A percentile compares a stretch with the other conserved stretches of the same genome.
These are phyloP conservation scores for Mortierella polycephala DNA, from an alignment of 371 early-diverging fungal genomes.

Conservation along the genomic window DNA sequence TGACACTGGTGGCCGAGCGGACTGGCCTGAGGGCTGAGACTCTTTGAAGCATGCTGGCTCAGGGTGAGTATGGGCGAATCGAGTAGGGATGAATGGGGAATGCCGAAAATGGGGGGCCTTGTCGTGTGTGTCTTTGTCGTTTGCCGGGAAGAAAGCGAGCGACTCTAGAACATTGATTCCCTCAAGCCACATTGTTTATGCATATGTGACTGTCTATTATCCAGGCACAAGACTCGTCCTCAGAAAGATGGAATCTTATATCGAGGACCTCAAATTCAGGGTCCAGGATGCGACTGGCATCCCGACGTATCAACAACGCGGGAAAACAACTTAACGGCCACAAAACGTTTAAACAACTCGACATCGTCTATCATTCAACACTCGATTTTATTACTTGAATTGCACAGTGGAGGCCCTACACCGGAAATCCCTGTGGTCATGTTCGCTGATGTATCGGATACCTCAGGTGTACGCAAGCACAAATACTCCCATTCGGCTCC, in stretches of 20 bases:
- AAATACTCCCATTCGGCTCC: background rate
- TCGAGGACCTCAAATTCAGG: too few relatives aligned
- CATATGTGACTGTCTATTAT: background rate
- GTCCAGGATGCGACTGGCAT: too few relatives aligned
- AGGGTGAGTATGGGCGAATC: slow-evolving; percentile 3
- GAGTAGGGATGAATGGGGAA: background rate
- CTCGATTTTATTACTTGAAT: too few relatives aligned
- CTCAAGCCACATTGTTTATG: slow-evolving; percentile 44
- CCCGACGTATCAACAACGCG: too few relatives aligned
- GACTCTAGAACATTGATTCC: background rate
- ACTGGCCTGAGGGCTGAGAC: slow-evolving; percentile 29
- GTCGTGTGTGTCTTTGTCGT: background rate
- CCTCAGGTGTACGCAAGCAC: slow-evolving; percentile 2
- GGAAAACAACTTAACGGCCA: too few relatives aligned
- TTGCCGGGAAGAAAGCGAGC: background rate
- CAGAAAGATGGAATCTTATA: too few relatives aligned
- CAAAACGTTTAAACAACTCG: too few relatives aligned
- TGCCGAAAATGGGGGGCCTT: background rate
- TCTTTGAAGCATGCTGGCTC: slow-evolving; percentile 43
- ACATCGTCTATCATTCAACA: too few relatives aligned
- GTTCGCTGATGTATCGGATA: background rate
- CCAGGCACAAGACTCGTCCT: too few relatives aligned
- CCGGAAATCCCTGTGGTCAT: too few relatives aligned
- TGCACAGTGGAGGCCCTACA: too few relatives aligned
- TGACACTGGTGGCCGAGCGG: slow-evolving; percentile 29